Evolutionary conservation across 2,329 filamentous ascomycete species (phyloP).

Genomic region (Venturia nashicola): DNA sequence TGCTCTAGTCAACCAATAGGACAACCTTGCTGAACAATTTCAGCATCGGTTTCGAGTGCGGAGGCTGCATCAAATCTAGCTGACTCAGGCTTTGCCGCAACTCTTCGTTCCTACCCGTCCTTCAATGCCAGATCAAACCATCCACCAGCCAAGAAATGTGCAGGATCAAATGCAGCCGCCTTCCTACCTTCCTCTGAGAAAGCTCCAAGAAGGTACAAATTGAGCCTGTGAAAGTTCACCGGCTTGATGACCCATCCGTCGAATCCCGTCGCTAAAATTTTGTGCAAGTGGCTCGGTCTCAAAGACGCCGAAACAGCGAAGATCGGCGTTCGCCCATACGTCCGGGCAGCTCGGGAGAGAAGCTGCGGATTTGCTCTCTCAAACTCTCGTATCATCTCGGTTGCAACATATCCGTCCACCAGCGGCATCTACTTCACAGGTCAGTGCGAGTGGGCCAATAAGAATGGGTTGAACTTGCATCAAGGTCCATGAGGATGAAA

Average conservation of each 20-base stretch:
- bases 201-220: neutral
- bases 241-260: constrained; percentile 88
- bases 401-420: constrained; percentile 68
- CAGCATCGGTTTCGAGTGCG: too few species aligned
- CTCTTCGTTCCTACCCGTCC: neutral
- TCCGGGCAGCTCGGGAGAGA: constrained; percentile 45
- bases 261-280: constrained; percentile 67
- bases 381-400: constrained; percentile 67
- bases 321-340: constrained; percentile 60
- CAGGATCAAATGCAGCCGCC: neutral
- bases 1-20: too few species aligned
- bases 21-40: too few species aligned
- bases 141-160: neutral
- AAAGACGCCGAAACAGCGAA: constrained; percentile 81
- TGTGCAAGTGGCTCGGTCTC: constrained; percentile 53
- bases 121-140: neutral
- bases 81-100: neutral
- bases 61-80: neutral
- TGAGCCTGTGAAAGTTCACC: constrained; percentile 29
- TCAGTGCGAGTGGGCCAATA: neutral
- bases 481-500: constrained; percentile 83
- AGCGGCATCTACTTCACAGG: constrained; percentile 66
- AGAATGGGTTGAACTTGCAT: constrained; percentile 42
- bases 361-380: constrained; percentile 41
- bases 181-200: neutral